Percentiles rank a stretch among this genome's conserved stretches.
Conservation (phyloP, 2,329 filamentous ascomycete species). For the Phaeosphaeriaceae sp. region DNA sequence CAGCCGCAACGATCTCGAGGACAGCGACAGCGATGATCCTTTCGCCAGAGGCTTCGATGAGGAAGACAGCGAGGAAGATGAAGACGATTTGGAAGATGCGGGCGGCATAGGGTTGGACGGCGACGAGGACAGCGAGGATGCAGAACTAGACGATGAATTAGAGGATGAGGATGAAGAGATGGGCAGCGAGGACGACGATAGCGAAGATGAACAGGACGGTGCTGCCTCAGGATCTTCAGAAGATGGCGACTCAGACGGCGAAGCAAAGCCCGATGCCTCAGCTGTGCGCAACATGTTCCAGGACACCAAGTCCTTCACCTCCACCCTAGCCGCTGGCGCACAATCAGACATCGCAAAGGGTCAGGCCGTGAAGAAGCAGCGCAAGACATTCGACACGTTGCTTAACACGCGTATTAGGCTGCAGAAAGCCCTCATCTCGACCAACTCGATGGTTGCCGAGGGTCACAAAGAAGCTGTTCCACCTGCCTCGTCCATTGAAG, state of each 20-base stretch:
- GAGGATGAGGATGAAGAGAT: constrained; percentile 59
- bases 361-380: constrained; percentile 82
- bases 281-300: constrained; percentile 74
- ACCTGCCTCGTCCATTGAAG: constrained; percentile 64
- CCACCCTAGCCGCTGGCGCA: constrained; percentile 70
- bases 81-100: constrained; percentile 42
- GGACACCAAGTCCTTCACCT: constrained; percentile 67
- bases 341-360: constrained; percentile 86
- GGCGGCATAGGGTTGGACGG: constrained; percentile 12
- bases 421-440: constrained; percentile 85
- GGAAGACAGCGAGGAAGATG: constrained; percentile 47
- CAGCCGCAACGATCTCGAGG: constrained; percentile 68
- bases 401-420: constrained; percentile 90
- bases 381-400: constrained; percentile 84
- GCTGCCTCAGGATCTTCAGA: constrained; percentile 48
- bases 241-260: constrained; percentile 43
- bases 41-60: constrained; percentile 55
- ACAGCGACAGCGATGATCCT: constrained; percentile 62
- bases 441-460: constrained; percentile 66
- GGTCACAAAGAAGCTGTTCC: constrained; percentile 45
- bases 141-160: constrained; percentile 13
- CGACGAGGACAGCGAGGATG: constrained; percentile 16
- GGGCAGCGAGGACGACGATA: constrained; percentile 55
- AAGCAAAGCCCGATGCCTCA: constrained; percentile 48
- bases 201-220: constrained; percentile 59